These are phyloP conservation scores for Pelargonium nanum DNA, from an alignment of 345 rosid species.

Conservation along the genomic window DNA sequence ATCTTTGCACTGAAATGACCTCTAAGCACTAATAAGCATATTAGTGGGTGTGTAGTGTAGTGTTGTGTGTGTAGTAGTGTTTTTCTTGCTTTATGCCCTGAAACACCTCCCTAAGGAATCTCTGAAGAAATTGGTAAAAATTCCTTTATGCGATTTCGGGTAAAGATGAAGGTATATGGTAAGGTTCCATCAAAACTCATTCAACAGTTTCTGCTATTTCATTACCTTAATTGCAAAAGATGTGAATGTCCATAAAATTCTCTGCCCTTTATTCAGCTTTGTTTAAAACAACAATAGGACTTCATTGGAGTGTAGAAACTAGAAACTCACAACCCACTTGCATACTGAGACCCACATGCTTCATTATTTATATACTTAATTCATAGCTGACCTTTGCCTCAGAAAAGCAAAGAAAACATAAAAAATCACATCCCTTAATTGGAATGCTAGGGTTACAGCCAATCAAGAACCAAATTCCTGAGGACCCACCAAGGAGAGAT, in stretches of 20 bases:
- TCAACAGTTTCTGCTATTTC: constrained; percentile 2
- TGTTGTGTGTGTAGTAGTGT: constrained; percentile 10
- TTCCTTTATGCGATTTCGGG: neutral
- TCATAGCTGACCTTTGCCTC: no score
- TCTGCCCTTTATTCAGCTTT: no score
- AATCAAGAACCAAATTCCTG: constrained; percentile 25
- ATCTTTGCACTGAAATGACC: constrained; percentile 12
- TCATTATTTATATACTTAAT: neutral
- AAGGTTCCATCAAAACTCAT: constrained; percentile 8
- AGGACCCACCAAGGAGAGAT: constrained; percentile 14
- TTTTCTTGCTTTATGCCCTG: constrained; percentile 13
- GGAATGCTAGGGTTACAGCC: neutral
- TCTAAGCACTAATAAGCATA: neutral
- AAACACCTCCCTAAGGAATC: constrained; percentile 13
- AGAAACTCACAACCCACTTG: neutral
- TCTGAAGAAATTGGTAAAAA: constrained; percentile 9
- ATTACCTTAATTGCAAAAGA: constrained; percentile 18
- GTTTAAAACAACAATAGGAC: no score
- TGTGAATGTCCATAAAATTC: neutral
- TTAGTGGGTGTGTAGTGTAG: neutral
- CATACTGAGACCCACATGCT: neutral
- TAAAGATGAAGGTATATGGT: constrained; percentile 1
- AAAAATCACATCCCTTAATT: neutral
- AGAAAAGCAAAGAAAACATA: neutral
- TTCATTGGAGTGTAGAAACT: neutral